Base-by-base conservation (phyloP, 2,329 filamentous ascomycete genomes). In the Colletotrichum godetiae region DNA sequence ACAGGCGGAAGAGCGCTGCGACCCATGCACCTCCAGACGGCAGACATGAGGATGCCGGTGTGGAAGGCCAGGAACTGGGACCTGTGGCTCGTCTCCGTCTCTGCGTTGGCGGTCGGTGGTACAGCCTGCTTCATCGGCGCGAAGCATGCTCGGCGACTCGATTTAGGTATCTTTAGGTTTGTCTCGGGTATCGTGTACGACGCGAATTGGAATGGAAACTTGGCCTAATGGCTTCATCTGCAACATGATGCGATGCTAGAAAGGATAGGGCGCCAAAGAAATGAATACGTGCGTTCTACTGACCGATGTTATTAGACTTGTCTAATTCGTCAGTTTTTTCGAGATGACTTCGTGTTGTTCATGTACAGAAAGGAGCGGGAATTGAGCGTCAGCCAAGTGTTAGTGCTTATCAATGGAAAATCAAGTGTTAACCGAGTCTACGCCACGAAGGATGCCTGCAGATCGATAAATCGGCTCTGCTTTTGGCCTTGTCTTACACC, bases 21-120 rank as follows among this genome's bases (percentile, higher is more conserved):
- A 1, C 82, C 83, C 1, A 85, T 85, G 81, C 84, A 86, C 72
- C 76, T 86, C 12, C 82, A 86, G 76, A 86, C 84, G 2, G 84
- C 84, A 0, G 83, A 86, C 72, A 79, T 79, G 74, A 78, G 84
- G 19, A 86, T 86, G 83, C 7, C 49, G 1, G 11, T 33, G 11
- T 66, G 72, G 68, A 68, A 68, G 52, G 59, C 63, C 8, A 55
- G 35, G 12, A 72, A 74, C 5, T 72, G 68, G 72, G 64, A 72
- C 11, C 10, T 74, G 3, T 70, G 37, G 61, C 31, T 55, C 15
- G 55, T 58, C 0, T 70, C 67, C 2, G 8, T 70, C 1, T 15
- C 22, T 29, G 15, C 5, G 10, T 15, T 55, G 0, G 56, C 61
- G 37, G 19, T 52, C 1, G 19, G 60, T 10, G 24, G 19, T 1